Percentiles rank a stretch among this genome's conserved stretches.
Conservation (phyloP, 345 rosid genomes). For the Citrus hindsii region DNA sequence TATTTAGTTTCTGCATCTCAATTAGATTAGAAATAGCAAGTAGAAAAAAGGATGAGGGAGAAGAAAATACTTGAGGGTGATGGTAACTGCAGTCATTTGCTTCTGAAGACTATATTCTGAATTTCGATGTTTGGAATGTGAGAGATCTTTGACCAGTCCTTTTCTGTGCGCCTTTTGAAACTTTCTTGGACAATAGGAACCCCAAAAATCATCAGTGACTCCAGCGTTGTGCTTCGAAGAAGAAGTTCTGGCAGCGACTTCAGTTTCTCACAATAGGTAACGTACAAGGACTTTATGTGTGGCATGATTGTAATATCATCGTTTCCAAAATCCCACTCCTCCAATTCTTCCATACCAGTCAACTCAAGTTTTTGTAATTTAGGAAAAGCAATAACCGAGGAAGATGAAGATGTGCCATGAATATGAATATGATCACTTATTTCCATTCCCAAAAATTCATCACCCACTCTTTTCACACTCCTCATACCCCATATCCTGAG, state of each 20-base stretch:
- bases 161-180: neutral
- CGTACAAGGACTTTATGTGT: neutral
- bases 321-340: neutral
- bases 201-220: neutral
- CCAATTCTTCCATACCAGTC: neutral
- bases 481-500: neutral
- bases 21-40: no score
- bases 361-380: neutral
- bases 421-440: neutral
- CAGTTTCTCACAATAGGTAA: neutral
- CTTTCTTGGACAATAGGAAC: neutral
- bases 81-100: no score
- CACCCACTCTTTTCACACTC: neutral
- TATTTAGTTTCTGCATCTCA: no score
- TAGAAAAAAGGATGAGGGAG: no score
- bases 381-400: no score
- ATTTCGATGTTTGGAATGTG: neutral
- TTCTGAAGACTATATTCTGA: no score
- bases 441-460: neutral
- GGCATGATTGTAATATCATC: neutral
- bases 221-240: neutral
- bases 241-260: neutral
- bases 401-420: no score
- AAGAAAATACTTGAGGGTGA: no score
- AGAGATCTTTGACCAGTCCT: neutral